Evolutionary conservation across 805 yeast species (phyloP).

Genomic region (Zygoascus bituminiphila): DNA sequence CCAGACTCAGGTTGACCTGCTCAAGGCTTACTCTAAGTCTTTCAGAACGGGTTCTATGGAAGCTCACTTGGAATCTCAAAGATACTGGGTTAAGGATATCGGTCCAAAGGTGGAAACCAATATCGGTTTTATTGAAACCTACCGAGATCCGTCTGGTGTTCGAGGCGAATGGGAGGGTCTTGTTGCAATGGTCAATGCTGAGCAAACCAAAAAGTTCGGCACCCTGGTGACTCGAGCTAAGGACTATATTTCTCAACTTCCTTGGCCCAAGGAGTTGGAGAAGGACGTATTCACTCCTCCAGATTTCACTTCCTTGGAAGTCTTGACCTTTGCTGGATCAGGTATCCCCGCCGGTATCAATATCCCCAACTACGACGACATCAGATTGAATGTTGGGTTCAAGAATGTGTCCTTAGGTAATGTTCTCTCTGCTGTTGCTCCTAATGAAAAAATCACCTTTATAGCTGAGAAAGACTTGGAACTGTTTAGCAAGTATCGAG

Average conservation of each 20-base stretch:
- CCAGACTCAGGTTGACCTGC: conserved; percentile 59
- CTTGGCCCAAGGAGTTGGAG: conserved; percentile 72
- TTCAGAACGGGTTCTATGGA: conserved; percentile 77
- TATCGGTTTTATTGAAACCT: conserved; percentile 87
- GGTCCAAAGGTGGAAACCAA: conserved; percentile 75
- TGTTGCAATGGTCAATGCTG: conserved; percentile 84
- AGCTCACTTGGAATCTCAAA: conserved; percentile 78
- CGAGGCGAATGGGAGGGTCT: conserved; percentile 92
- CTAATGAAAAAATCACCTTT: conserved; percentile 61
- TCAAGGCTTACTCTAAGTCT: conserved; percentile 56
- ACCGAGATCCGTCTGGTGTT: conserved; percentile 86
- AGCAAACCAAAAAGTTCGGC: conserved; percentile 73
- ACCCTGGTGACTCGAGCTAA: conserved; percentile 60
- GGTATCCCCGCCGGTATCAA: conserved; percentile 93
- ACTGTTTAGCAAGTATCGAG: conserved; percentile 60
- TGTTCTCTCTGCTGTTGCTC: conserved; percentile 66
- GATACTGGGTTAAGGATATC: conserved; percentile 79
- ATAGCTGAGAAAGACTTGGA: conserved; percentile 45
- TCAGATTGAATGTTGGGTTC: conserved; percentile 74
- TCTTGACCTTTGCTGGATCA: conserved; percentile 78
- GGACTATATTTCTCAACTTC: conserved; percentile 54
- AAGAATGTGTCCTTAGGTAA: conserved; percentile 87
- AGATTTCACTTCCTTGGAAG: conserved; percentile 86
- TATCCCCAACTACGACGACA: conserved; percentile 88
- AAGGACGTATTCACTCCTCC: conserved; percentile 86